Percentiles rank a stretch among this genome's conserved stretches.
Conservation (phyloP, 306 rosid species). For the Sechiopsis laciniata region DNA sequence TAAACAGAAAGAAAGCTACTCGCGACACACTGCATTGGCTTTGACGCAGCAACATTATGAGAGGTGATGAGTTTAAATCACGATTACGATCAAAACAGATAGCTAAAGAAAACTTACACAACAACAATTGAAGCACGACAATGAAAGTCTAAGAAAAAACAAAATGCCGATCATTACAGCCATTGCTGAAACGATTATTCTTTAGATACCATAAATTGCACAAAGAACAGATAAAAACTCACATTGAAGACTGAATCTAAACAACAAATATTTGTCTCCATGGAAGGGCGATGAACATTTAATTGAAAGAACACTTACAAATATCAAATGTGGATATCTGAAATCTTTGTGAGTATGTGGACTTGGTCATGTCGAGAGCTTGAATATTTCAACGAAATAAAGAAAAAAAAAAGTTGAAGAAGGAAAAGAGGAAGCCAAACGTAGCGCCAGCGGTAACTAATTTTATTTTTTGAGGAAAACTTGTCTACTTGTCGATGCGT, state of each 20-base stretch:
- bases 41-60: background rate
- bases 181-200: background rate
- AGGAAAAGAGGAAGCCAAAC: background rate
- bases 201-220: background rate
- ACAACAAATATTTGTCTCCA: background rate
- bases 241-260: background rate
- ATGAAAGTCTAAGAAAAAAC: background rate
- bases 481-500: too few relatives aligned
- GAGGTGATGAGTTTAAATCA: background rate
- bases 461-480: too few relatives aligned
- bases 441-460: background rate
- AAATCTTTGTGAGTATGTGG: background rate
- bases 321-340: slow-evolving; percentile 8
- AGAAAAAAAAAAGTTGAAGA: too few relatives aligned
- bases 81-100: background rate
- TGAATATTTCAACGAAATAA: slow-evolving; percentile 8
- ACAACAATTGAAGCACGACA: background rate
- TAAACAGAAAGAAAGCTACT: background rate
- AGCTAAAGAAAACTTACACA: background rate
- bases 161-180: background rate
- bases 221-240: background rate
- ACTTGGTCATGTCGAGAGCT: background rate
- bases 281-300: background rate
- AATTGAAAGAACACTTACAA: slow-evolving; percentile 10
- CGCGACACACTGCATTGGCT: background rate